These are phyloP conservation scores for Hypoxylon cercidicola DNA, from an alignment of 495 filamentous ascomycete genomes.

Conservation along the genomic window DNA sequence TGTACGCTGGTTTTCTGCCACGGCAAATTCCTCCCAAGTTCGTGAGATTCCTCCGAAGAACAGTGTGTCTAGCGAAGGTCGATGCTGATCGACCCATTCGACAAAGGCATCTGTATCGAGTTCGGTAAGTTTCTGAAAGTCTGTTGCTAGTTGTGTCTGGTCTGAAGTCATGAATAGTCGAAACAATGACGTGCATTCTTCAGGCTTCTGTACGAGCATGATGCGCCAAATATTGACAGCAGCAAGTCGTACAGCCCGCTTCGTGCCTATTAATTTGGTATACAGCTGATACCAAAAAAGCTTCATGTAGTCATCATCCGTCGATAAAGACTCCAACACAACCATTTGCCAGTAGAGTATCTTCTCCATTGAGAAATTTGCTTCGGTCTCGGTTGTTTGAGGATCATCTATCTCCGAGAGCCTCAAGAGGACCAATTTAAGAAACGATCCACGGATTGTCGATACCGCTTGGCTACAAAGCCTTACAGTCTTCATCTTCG, in stretches of 20 bases:
- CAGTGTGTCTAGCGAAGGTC: conserved; percentile 79
- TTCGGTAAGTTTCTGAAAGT: conserved; percentile 85
- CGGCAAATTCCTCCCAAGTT: conserved; percentile 85
- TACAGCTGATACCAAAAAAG: conserved; percentile 92
- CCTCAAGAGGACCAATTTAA: conserved; percentile 78
- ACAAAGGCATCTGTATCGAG: conserved; percentile 89
- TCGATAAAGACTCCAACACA: conserved; percentile 77
- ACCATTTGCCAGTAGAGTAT: conserved; percentile 96
- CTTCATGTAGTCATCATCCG: conserved; percentile 78
- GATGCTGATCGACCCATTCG: conserved; percentile 85
- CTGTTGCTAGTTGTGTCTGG: conserved; percentile 75
- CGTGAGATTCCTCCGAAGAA: conserved; percentile 83
- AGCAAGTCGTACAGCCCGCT: conserved; percentile 72
- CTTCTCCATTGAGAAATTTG: conserved; percentile 77
- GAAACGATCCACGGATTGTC: conserved; percentile 77
- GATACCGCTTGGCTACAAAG: conserved; percentile 83
- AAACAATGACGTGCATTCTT: conserved; percentile 79
- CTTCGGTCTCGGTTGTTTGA: conserved; percentile 64
- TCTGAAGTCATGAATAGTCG: conserved; percentile 72
- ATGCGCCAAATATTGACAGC: conserved; percentile 89
- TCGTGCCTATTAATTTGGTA: conserved; percentile 74
- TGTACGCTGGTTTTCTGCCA: conserved; percentile 78
- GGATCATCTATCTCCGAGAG: conserved; percentile 83
- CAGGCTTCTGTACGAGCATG: conserved; percentile 90
- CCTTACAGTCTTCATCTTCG: conserved; percentile 81